Evolutionary conservation across 306 rosid species (phyloP).

Genomic region (Citrullus mucosospermus): DNA sequence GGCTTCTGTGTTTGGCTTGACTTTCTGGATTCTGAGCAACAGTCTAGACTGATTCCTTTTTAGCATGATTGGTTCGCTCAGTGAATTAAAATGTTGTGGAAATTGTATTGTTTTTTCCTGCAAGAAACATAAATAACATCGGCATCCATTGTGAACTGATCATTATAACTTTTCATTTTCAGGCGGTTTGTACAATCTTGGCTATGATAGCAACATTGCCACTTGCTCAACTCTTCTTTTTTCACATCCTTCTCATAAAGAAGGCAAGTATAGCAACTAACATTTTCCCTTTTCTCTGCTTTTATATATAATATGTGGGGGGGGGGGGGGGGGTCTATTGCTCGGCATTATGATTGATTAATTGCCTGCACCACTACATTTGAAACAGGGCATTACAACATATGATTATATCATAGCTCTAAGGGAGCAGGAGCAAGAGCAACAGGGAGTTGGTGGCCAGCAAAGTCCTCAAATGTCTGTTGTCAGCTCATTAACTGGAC

Average conservation of each 20-base stretch:
- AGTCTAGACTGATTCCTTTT: neutral
- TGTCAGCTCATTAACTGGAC: slow-evolving; percentile 89
- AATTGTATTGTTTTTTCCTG: neutral
- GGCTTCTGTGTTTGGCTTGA: neutral
- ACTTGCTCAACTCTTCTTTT: slow-evolving; percentile 86
- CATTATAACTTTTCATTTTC: slow-evolving; percentile 3
- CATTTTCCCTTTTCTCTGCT: neutral
- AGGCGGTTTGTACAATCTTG: slow-evolving; percentile 83
- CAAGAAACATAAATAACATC: neutral
- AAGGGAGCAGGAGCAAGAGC: slow-evolving; percentile 96
- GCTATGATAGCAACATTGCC: slow-evolving; percentile 95
- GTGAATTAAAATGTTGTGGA: neutral
- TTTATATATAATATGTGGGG: neutral
- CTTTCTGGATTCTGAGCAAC: neutral
- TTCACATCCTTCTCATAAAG: slow-evolving; percentile 89
- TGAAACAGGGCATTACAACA: slow-evolving; percentile 78
- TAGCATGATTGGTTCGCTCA: neutral
- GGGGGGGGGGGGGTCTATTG: no score
- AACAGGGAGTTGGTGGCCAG: slow-evolving; percentile 77
- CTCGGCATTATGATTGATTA: neutral
- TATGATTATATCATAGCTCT: slow-evolving; percentile 94
- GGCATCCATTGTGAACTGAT: neutral
- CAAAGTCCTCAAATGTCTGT: slow-evolving; percentile 98
- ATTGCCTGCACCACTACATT: neutral
- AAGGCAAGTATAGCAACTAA: slow-evolving; percentile 32